Evolutionary conservation across 306 rosid genomes (phyloP).

Genomic region (Casuarina equisetifolia): DNA sequence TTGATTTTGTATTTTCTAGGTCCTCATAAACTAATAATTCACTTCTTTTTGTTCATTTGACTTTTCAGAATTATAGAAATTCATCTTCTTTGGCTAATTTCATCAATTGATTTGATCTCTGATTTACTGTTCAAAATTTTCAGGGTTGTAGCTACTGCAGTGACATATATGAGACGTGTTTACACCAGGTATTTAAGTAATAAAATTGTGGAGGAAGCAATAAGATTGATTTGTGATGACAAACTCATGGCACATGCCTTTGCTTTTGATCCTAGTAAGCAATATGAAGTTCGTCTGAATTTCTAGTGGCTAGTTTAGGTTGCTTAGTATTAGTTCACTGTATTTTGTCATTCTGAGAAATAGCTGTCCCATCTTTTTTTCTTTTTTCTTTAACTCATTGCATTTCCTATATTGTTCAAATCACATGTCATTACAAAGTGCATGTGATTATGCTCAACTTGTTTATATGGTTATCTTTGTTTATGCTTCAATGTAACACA

Average conservation of each 20-base stretch:
- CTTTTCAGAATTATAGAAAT: background rate
- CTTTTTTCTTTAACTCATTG: background rate
- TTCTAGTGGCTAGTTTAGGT: background rate
- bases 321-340: constrained; percentile 4
- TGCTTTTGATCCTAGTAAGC: background rate
- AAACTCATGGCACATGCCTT: constrained; percentile 20
- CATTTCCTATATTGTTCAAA: background rate
- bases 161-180: constrained; percentile 94
- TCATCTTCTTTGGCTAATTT: background rate
- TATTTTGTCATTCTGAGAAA: background rate
- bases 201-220: constrained; percentile 11
- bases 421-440: background rate
- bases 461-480: background rate
- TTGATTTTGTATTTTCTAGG: background rate
- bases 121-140: constrained; percentile 33
- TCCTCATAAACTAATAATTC: background rate
- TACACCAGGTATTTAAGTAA: constrained; percentile 64
- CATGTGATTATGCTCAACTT: background rate
- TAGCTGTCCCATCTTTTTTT: too few species aligned
- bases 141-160: constrained; percentile 98
- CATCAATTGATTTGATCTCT: constrained; percentile 8
- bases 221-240: background rate
- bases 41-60: background rate
- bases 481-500: background rate
- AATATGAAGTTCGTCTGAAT: constrained; percentile 19